These are phyloP conservation scores for Picea abies DNA, from an alignment of 83 land plant species.

Conservation along the genomic window DNA sequence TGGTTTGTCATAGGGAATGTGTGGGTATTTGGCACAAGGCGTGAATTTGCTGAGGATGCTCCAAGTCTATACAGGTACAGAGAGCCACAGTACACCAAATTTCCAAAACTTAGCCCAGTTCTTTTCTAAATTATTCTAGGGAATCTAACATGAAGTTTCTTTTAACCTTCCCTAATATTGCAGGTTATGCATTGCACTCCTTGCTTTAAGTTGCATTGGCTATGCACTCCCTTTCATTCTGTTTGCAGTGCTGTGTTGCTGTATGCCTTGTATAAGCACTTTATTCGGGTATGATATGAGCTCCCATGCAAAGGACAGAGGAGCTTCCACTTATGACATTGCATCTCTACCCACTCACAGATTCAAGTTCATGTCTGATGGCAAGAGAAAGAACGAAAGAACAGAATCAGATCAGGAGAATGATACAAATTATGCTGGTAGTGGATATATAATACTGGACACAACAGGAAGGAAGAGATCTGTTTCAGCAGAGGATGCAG, in stretches of 20 bases:
- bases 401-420: background rate
- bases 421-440: background rate
- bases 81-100: background rate
- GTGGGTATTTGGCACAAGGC: constrained; percentile 89
- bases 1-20: constrained; percentile 99
- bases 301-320: constrained; percentile 38
- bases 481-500: constrained; percentile 12
- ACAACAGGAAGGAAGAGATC: constrained; percentile 11
- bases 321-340: constrained; percentile 65
- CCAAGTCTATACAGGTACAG: constrained; percentile 75
- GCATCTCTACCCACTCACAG: constrained; percentile 50
- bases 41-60: constrained; percentile 61
- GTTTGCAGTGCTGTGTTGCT: constrained; percentile 76
- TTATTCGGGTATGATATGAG: constrained; percentile 66
- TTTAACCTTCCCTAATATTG: background rate
- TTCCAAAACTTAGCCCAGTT: too few species aligned
- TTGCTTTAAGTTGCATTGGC: constrained; percentile 69
- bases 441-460: constrained; percentile 10
- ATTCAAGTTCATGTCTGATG: constrained; percentile 22
- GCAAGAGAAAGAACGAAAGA: constrained; percentile 2
- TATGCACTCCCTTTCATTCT: constrained; percentile 90
- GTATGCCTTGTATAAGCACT: constrained; percentile 62
- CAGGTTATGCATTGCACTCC: constrained; percentile 70
- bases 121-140: background rate
- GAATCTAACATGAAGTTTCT: background rate